Conservation (phyloP, 2,329 filamentous ascomycete genomes). For the Trichoderma citrinoviride region DNA sequence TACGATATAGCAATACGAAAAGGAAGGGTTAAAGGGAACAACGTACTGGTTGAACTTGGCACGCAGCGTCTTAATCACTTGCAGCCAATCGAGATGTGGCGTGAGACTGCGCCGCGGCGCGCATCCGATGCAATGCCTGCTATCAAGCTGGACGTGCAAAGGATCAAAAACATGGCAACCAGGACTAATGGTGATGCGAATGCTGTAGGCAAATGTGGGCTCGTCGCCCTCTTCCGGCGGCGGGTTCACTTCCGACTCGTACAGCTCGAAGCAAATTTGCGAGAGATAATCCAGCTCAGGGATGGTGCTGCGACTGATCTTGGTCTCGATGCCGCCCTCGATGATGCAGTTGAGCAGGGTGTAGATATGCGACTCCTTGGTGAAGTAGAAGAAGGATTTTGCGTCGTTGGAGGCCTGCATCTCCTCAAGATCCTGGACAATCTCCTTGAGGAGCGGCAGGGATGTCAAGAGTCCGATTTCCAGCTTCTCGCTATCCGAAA, state of each 20-base stretch:
- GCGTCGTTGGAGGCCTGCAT: slow-evolving; percentile 92
- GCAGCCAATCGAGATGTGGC: slow-evolving; percentile 89
- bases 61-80: slow-evolving; percentile 91
- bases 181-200: slow-evolving; percentile 91
- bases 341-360: slow-evolving; percentile 96
- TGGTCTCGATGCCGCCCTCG: slow-evolving; percentile 93
- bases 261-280: slow-evolving; percentile 97
- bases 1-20: background rate
- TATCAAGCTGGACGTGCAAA: slow-evolving; percentile 92
- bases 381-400: slow-evolving; percentile 98
- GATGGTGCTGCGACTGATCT: slow-evolving; percentile 92
- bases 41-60: slow-evolving; percentile 92
- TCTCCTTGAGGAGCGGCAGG: slow-evolving; percentile 89
- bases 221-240: slow-evolving; percentile 50
- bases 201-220: slow-evolving; percentile 86
- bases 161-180: slow-evolving; percentile 97
- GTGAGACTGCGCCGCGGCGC: slow-evolving; percentile 88
- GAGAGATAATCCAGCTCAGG: slow-evolving; percentile 96
- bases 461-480: slow-evolving; percentile 96
- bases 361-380: slow-evolving; percentile 98
- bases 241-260: slow-evolving; percentile 81
- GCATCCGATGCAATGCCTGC: slow-evolving; percentile 92
- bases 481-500: slow-evolving; percentile 93
- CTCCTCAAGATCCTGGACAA: slow-evolving; percentile 94
- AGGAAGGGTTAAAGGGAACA: background rate